Base-by-base conservation (phyloP, 495 filamentous ascomycete species). In the Aspergillus leporis region DNA sequence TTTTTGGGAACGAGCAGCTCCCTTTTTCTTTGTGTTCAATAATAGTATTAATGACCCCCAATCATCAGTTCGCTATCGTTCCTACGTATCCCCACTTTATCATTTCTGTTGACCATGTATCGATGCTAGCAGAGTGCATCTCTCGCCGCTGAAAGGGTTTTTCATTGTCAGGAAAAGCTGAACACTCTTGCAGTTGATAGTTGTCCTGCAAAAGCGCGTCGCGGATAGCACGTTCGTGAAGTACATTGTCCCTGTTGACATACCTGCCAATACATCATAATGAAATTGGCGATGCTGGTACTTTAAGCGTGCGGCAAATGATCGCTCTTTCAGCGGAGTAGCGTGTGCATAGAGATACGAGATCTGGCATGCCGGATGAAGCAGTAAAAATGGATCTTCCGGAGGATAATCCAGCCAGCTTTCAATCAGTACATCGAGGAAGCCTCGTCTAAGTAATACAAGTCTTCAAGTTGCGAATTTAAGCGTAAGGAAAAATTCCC, bases 231-330 rank as follows among this genome's bases (percentile, higher is more conserved):
- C 47, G 53, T 18, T 57, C 40, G 21, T 53, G 46, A 58, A 58
- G 21, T 30, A 32, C 9, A 58, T 6, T 25, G 59, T 57, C 5
- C 47, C 48, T 9, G 36, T 43, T 19, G 41, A 46, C 59, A 61
- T 58, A 4, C 59, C 59, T 22, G 54, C 14, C 38, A 61, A 43
- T 46, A 57, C 59, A 25, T 61, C 59, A 21, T 31, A 52, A 22
- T 61, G 54, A 32, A 61, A 61, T 25, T 58, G 59, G 46, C 54
- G 59, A 28, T 61, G 32, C 36, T 61, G 46, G 47, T 53, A 53
- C 34, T 49, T 58, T 34, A 61, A 18, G 3, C 48, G n/a, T 12
- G 57, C 31, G n/a, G 47, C 53, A 53, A 61, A 58, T 19, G 53
- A 52, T 25, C 31, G 23, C 48, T 61, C 9, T 31, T 53, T 46